Percentiles rank a stretch among this genome's conserved stretches.
Conservation (phyloP, 495 filamentous ascomycete species). For the Lophiostoma macrostomum region DNA sequence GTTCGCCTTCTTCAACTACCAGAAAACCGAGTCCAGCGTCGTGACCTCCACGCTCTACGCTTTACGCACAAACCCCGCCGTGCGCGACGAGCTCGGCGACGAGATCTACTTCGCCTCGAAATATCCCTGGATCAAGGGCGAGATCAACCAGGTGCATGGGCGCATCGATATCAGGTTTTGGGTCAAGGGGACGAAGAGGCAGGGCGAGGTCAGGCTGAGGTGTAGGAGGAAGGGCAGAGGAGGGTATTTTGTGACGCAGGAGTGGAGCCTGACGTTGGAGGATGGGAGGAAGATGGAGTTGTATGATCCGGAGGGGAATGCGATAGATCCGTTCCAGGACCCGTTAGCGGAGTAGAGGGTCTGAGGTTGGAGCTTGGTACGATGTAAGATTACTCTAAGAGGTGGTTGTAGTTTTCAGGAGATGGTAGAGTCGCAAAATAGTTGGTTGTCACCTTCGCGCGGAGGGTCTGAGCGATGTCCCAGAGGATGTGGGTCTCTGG, state of each 20-base stretch:
- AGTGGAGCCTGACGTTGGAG: slow-evolving; percentile 92
- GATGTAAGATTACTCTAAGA: not conserved
- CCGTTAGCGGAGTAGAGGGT: slow-evolving; percentile 13
- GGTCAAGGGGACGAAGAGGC: slow-evolving; percentile 75
- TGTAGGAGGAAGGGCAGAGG: slow-evolving; percentile 69
- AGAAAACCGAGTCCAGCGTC: slow-evolving; percentile 79
- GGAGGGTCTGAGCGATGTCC: too few species aligned
- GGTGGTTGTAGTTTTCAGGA: too few species aligned
- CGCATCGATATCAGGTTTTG: slow-evolving; percentile 81
- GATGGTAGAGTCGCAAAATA: too few species aligned
- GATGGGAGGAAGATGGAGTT: slow-evolving; percentile 39
- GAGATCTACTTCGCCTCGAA: slow-evolving; percentile 86
- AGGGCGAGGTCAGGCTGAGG: slow-evolving; percentile 76
- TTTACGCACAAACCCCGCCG: slow-evolving; percentile 71
- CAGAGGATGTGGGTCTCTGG: too few species aligned
- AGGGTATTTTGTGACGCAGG: slow-evolving; percentile 84
- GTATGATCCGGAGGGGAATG: slow-evolving; percentile 31
- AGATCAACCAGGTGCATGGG: slow-evolving; percentile 92
- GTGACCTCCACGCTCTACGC: slow-evolving; percentile 86
- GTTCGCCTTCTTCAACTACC: slow-evolving; percentile 96
- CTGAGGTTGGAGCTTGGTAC: not conserved
- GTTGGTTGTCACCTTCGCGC: too few species aligned
- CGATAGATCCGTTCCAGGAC: slow-evolving; percentile 26
- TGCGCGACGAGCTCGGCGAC: slow-evolving; percentile 76
- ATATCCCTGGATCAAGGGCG: slow-evolving; percentile 90